phyloP scores from a whole-genome alignment of 106 monocot species.

The Dioscorea zingiberensis region DNA sequence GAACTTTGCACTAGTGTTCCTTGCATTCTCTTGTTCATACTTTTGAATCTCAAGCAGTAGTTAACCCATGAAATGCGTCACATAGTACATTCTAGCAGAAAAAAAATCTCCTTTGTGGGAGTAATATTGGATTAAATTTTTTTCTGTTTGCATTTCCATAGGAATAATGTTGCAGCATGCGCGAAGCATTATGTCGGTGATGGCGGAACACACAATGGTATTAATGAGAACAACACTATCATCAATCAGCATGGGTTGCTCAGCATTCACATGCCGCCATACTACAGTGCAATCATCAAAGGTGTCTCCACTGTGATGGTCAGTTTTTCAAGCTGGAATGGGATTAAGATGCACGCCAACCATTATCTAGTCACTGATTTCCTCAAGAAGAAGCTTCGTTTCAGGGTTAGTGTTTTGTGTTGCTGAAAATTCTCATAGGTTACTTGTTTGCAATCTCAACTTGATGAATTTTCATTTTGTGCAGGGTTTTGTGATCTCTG shows the following conservation, averaged over 20 bases:
- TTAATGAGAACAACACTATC: conserved; percentile 8
- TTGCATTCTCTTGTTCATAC: too few relatives aligned
- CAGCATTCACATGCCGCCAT: conserved; percentile 29
- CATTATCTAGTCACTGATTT: conserved; percentile 46
- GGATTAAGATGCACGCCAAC: conserved; percentile 81
- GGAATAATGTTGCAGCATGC: conserved; percentile 20
- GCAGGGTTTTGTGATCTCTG: conserved; percentile 64
- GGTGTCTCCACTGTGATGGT: conserved; percentile 35
- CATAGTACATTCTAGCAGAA: too few relatives aligned
- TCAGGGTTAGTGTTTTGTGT: conserved; percentile 38
- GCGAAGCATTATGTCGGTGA: conserved; percentile 12
- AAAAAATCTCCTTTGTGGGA: too few relatives aligned
- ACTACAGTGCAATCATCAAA: conserved; percentile 37
- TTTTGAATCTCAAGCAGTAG: too few relatives aligned
- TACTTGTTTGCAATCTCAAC: not conserved
- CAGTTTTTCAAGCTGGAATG: conserved; percentile 56
- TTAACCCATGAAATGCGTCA: too few relatives aligned
- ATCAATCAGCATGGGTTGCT: conserved; percentile 13
- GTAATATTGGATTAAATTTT: not conserved
- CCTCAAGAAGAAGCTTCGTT: conserved; percentile 67
- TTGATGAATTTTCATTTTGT: not conserved
- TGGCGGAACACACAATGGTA: conserved; percentile 11
- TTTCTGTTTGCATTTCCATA: not conserved
- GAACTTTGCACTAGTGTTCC: too few relatives aligned
- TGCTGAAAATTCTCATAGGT: not conserved